A percentile compares a stretch with the other conserved stretches of the same genome.
Evolutionary conservation across 2,329 filamentous ascomycete species (phyloP).

Genomic region (Nothopassalora personata): DNA sequence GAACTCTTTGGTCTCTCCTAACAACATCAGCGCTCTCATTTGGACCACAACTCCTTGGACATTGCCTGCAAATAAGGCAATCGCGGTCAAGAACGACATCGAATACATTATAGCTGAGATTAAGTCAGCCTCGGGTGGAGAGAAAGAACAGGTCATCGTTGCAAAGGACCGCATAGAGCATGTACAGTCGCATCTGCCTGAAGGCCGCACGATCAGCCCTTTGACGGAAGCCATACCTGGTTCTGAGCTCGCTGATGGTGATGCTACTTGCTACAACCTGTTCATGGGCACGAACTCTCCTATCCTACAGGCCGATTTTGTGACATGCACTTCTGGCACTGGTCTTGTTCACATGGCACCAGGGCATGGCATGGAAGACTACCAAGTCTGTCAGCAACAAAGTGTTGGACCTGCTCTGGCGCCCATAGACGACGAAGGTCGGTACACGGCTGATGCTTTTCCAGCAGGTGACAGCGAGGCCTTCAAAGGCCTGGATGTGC

Average conservation of each 20-base stretch:
- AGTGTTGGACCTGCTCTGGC: conserved; percentile 67
- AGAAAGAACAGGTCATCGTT: conserved; percentile 55
- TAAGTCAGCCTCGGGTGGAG: neutral
- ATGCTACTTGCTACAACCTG: conserved; percentile 25
- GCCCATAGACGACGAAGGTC: conserved; percentile 75
- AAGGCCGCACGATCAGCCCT: conserved; percentile 41
- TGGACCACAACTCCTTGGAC: conserved; percentile 99
- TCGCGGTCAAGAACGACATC: conserved; percentile 72
- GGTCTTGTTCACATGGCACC: conserved; percentile 93
- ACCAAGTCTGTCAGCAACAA: conserved; percentile 67
- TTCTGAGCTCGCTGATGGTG: conserved; percentile 53
- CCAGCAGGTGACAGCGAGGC: conserved; percentile 52
- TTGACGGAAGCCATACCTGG: conserved; percentile 58
- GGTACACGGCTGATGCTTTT: conserved; percentile 74
- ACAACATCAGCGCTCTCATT: conserved; percentile 70
- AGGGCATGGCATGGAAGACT: conserved; percentile 95
- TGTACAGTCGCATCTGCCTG: conserved; percentile 47
- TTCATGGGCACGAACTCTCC: conserved; percentile 48
- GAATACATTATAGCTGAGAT: conserved; percentile 52
- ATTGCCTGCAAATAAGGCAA: conserved; percentile 82
- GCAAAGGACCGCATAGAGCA: conserved; percentile 65
- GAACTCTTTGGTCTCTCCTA: conserved; percentile 37
- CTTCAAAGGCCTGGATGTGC: conserved; percentile 67
- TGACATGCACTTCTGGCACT: conserved; percentile 83
- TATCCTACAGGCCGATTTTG: conserved; percentile 80